phyloP scores from a whole-genome alignment of 176 grass and related monocot genomes.

The Dactylis glomerata region DNA sequence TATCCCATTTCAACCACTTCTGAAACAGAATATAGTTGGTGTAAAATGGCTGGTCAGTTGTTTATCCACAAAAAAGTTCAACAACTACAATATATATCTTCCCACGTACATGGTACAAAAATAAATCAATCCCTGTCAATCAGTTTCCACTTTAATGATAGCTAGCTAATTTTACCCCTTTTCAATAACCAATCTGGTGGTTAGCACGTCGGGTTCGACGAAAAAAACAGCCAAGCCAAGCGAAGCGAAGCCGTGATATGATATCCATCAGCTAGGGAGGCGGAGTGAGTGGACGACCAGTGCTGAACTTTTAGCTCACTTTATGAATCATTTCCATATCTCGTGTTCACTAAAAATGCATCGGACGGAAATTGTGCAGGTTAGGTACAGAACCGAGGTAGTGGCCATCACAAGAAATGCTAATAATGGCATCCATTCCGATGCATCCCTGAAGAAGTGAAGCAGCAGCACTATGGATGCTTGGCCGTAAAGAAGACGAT shows the following conservation, averaged over 20 bases:
- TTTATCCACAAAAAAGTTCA: slow-evolving; percentile 22
- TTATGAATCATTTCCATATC: slow-evolving; percentile 12
- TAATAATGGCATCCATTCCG: slow-evolving; percentile 3
- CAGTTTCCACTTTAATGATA: neutral
- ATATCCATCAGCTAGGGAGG: slow-evolving; percentile 6
- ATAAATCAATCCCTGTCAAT: slow-evolving; percentile 27
- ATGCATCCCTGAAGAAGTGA: neutral
- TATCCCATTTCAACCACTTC: too few relatives aligned
- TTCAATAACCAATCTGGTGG: slow-evolving; percentile 29
- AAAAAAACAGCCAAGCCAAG: neutral
- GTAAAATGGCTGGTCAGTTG: neutral
- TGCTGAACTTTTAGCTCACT: slow-evolving; percentile 24
- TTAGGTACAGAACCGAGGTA: neutral
- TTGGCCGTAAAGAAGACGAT: neutral
- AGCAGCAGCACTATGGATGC: neutral
- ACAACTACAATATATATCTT: slow-evolving; percentile 23
- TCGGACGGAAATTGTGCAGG: neutral
- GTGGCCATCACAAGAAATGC: neutral
- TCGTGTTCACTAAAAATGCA: neutral
- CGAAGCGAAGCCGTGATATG: neutral
- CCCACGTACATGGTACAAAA: slow-evolving; percentile 21
- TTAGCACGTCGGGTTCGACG: slow-evolving; percentile 37
- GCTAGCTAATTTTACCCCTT: neutral
- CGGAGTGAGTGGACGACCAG: slow-evolving; percentile 21
- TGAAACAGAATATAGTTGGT: slow-evolving; percentile 7